Evolutionary conservation across 768 basidiomycete genomes (phyloP).

Genomic region (Pulveroboletus sp.): DNA sequence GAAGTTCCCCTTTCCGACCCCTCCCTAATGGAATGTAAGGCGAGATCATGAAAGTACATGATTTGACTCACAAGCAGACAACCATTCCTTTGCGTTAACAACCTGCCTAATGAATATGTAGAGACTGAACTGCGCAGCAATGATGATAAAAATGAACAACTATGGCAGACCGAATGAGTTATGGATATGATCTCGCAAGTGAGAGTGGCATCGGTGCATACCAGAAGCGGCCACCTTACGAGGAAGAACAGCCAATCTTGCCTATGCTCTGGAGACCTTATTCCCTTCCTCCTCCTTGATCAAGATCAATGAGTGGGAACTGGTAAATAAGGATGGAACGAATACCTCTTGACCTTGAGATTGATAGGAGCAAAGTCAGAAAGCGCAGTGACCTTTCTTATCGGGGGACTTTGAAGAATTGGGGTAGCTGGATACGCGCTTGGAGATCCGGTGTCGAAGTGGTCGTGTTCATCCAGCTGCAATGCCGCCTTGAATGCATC

Average conservation of each 20-base stretch:
- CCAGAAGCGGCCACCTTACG: slow-evolving; percentile 83
- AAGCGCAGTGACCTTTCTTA: slow-evolving; percentile 76
- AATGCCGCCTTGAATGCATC: slow-evolving; percentile 76
- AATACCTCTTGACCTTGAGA: slow-evolving; percentile 69
- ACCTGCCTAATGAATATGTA: slow-evolving; percentile 88
- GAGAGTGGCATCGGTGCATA: slow-evolving; percentile 31
- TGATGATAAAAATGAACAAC: slow-evolving; percentile 81
- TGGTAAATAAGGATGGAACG: neutral
- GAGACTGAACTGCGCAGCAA: slow-evolving; percentile 75
- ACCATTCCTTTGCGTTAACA: slow-evolving; percentile 92
- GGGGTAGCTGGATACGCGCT: slow-evolving; percentile 19
- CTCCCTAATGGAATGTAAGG: slow-evolving; percentile 52
- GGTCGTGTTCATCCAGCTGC: slow-evolving; percentile 47
- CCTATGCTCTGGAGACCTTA: slow-evolving; percentile 35
- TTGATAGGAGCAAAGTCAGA: slow-evolving; percentile 92
- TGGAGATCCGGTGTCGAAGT: slow-evolving; percentile 21
- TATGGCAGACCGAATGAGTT: slow-evolving; percentile 27
- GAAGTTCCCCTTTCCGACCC: slow-evolving; percentile 73
- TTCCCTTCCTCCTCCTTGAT: slow-evolving; percentile 36
- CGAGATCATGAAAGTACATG: neutral
- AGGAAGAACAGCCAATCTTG: slow-evolving; percentile 76
- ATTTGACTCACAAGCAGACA: slow-evolving; percentile 70
- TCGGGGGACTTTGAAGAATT: slow-evolving; percentile 38
- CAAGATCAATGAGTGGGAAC: slow-evolving; percentile 1
- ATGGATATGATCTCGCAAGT: slow-evolving; percentile 1